Evolutionary conservation across 2,329 filamentous ascomycete genomes (phyloP).

Genomic region (Tolypocladium tropicale): DNA sequence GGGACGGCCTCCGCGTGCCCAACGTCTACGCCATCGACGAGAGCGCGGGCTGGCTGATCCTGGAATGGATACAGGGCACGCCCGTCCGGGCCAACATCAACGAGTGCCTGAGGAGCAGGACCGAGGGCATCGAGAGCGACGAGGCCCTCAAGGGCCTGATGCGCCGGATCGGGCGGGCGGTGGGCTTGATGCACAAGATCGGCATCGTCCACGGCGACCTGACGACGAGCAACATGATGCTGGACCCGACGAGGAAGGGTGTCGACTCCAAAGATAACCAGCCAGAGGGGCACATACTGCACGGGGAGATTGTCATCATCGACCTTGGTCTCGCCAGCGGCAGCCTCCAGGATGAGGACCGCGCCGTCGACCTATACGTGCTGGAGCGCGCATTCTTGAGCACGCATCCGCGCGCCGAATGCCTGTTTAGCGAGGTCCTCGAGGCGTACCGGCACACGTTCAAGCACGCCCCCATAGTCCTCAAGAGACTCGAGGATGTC

Average conservation of each 20-base stretch:
- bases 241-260: conserved; percentile 32
- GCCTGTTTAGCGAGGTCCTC: conserved; percentile 63
- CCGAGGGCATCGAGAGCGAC: conserved; percentile 29
- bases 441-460: conserved; percentile 63
- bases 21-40: conserved; percentile 63
- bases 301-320: conserved; percentile 78
- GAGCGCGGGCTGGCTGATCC: conserved; percentile 60
- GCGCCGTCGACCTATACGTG: conserved; percentile 93
- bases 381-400: conserved; percentile 89
- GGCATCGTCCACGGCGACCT: conserved; percentile 91
- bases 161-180: conserved; percentile 56
- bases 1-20: conserved; percentile 74
- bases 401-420: conserved; percentile 80
- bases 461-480: conserved; percentile 62
- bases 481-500: conserved; percentile 84
- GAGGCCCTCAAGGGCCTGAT: conserved; percentile 51
- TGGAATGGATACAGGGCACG: conserved; percentile 73
- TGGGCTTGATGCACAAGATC: conserved; percentile 69
- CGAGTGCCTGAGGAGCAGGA: conserved; percentile 48
- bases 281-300: conserved; percentile 23
- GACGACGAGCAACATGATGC: conserved; percentile 95
- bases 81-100: conserved; percentile 64
- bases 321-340: conserved; percentile 88
- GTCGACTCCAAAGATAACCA: conserved; percentile 10
- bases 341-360: conserved; percentile 76